These are phyloP conservation scores for Blastomyces parvus DNA, from an alignment of 2,329 filamentous ascomycete species.

Conservation along the genomic window DNA sequence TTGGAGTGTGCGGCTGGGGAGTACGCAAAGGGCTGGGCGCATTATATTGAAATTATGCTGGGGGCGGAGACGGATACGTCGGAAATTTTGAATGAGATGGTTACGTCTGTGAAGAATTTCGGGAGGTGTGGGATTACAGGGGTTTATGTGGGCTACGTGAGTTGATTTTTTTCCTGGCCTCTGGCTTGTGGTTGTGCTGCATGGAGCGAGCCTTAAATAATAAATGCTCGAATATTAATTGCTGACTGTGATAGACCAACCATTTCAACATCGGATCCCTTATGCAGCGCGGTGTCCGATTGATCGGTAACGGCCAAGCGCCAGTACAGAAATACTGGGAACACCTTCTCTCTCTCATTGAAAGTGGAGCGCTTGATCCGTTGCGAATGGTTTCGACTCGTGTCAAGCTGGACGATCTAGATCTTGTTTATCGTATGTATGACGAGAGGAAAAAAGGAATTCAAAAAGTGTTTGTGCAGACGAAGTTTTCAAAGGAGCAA, in stretches of 20 bases:
- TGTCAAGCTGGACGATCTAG: conserved; percentile 62
- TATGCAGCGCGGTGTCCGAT: conserved; percentile 76
- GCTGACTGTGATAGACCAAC: conserved; percentile 48
- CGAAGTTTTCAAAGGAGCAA: conserved; percentile 26
- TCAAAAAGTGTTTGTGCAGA: conserved; percentile 69
- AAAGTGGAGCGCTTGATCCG: conserved; percentile 60
- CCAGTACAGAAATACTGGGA: conserved; percentile 82
- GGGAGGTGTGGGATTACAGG: conserved; percentile 68
- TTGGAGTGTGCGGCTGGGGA: conserved; percentile 60
- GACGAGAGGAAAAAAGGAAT: conserved; percentile 50
- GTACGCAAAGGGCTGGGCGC: conserved; percentile 53
- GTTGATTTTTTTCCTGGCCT: conserved; percentile 18
- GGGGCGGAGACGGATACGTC: conserved; percentile 77
- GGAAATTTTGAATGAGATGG: conserved; percentile 48
- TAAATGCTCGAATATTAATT: not conserved
- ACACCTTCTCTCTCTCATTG: conserved; percentile 58
- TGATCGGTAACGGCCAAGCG: conserved; percentile 60
- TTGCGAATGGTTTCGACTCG: conserved; percentile 68
- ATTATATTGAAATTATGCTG: conserved; percentile 49
- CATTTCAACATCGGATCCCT: conserved; percentile 75
- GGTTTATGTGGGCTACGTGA: conserved; percentile 51
- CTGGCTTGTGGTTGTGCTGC: not conserved
- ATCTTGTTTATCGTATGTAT: conserved; percentile 56
- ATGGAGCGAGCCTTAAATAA: not conserved
- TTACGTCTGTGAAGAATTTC: conserved; percentile 46